Base-by-base conservation (phyloP, 805 yeast genomes). In the Sungouiozyma intestinalis region DNA sequence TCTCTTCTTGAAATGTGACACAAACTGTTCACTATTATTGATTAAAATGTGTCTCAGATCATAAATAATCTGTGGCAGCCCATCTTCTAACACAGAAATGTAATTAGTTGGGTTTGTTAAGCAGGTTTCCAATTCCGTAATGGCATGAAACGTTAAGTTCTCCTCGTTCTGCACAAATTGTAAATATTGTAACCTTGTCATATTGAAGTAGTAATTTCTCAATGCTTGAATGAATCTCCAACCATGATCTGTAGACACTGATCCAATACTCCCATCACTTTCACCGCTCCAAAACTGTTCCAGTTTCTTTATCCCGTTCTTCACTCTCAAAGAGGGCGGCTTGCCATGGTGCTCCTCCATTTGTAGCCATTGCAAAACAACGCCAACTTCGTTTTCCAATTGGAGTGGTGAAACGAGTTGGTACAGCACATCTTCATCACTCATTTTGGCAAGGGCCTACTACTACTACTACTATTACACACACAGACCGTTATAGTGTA, bases 301-400 rank as follows among this genome's bases (percentile, higher is more conserved):
- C 31, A 49, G 31, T 5, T 18, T 45, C 37, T 41, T 47, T 7
- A 51, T 51, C 5, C 50, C 32, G 19, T 48, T 46, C 35, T 47
- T 51, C 17, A 53, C 20, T 36, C 55, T 39, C 36, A 57, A 38
- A 3, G 59, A 48, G 2, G 62, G 62, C 20, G 61, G 61, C 15
- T 49, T 50, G 33, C 45, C 41, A 27, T 49, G 54, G 41, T 57
- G 60, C 38, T 53, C 59, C 21, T 48, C 45, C 16, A 59, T 58
- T 31, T 50, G 48, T 17, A 57, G 20, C 62, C 62, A 57, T 11
- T 45, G 42, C 13, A 56, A 41, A 21, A 57, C 32, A 2, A 49
- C 41, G 16, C 54, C 54, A 13, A 57, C 34, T 18, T 56, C 61
- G 40, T 57, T 61, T 7, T 40, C 38, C 17, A 35, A 18, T 9